Base-by-base conservation (phyloP, 2,329 filamentous ascomycete species). In the Trematosphaeria pertusa region DNA sequence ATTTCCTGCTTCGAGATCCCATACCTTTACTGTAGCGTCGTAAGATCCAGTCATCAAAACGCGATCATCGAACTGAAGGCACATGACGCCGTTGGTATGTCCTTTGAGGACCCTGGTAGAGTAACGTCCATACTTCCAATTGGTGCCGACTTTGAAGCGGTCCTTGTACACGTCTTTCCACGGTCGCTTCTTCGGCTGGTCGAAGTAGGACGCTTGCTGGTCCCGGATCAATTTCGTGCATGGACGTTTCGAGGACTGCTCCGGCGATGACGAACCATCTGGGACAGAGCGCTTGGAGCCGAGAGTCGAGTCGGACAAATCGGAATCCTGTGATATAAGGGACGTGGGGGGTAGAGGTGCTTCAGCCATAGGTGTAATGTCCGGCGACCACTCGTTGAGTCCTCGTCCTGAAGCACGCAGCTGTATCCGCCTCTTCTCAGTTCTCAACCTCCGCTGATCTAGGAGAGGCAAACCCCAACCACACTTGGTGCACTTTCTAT, bases 121-220 rank as follows among this genome's bases (percentile, higher is more conserved):
- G 74, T 88, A 97, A 28, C 93, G 86, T 3, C 94, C 93, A 55
- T 96, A 91, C 70, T 96, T 96, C 94, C 94, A 99, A 70, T 97
- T 97, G 50, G 87, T 94, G 40, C 94, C 93, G 37, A 99, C 91
- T 70, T 93, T 94, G 79, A 93, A 97, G 12, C 90, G 85, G 70
- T 97, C 93, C 54, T 91, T 89, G 76, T 99, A 99, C 1, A 99
- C 90, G 51, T 96, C 91, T 73, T 99, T 99, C 94, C 94, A 99
- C 0, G 88, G 91, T 21, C 91, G 74, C 52, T 72, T 73, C 49
- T 65, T 69, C 18, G 69, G 66, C 11, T 76, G 77, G 49, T 78
- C 77, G 59, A 81, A 80, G 55, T 79, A 80, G 9, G 75, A 73
- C 15, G 76, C 75, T 21, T 74, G 51, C 24, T 68, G 53, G 20